phyloP scores from a whole-genome alignment of 306 rosid genomes.

The Phaseolus lunatus region DNA sequence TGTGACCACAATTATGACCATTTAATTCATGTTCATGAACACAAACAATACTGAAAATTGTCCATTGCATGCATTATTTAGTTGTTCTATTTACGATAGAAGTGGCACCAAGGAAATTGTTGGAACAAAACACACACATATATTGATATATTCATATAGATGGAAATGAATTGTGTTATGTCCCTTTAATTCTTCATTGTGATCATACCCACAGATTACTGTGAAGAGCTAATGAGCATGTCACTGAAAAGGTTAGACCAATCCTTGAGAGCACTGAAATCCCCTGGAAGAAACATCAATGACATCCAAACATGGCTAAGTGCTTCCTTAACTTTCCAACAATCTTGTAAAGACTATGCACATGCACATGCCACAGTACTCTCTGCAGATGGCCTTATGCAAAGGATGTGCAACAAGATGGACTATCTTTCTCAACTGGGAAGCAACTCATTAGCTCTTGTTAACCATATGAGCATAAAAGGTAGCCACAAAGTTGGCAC shows the following conservation, averaged over 20 bases:
- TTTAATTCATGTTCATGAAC: too few relatives aligned
- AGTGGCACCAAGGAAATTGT: neutral
- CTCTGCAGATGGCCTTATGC: neutral
- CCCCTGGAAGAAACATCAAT: slow-evolving; percentile 46
- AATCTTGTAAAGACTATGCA: slow-evolving; percentile 56
- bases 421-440: slow-evolving; percentile 50
- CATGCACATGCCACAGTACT: neutral
- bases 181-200: neutral
- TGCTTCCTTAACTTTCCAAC: slow-evolving; percentile 60
- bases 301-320: slow-evolving; percentile 70
- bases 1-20: too few relatives aligned
- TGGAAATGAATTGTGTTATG: neutral
- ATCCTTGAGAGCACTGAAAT: slow-evolving; percentile 46
- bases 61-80: too few relatives aligned
- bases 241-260: slow-evolving; percentile 54
- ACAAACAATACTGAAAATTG: too few relatives aligned
- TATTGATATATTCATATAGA: too few relatives aligned
- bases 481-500: neutral
- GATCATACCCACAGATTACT: slow-evolving; percentile 41
- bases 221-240: slow-evolving; percentile 53
- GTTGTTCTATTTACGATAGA: too few relatives aligned
- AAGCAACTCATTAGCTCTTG: slow-evolving; percentile 61
- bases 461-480: slow-evolving; percentile 28
- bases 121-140: neutral
- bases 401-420: slow-evolving; percentile 49